Evolutionary conservation across 2,329 filamentous ascomycete genomes (phyloP), one percentile per base, ranked within the genome.

Genomic region (Paraphoma sp.): DNA sequence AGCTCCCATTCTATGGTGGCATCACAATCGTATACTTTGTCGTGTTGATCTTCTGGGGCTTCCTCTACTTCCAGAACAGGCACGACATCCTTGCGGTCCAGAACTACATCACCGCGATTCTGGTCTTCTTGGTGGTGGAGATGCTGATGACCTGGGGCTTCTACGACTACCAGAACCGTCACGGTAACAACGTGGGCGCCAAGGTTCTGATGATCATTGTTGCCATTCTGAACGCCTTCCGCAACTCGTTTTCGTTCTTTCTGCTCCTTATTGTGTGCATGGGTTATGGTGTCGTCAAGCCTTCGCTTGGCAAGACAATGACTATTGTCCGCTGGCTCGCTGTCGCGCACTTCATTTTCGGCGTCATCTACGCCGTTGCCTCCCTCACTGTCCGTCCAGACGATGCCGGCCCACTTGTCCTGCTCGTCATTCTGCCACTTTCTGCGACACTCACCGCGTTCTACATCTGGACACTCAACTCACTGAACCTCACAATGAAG

Each of bases 141-240:
- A 97, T 98, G 88, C 82, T 98, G 71, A 93, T 98, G 86, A 99
- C 95, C 1, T 99, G 95, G 95, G 93, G 92, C 43, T 99, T 96
- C 81, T 99, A 98, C 76, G 95, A 99, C 79, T 98, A 91, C 75
- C 87, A 96, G 73, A 99, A 99, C 76, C 86, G 90, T 40, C 87
- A 97, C 72, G 95, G 95, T 41, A 87, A 92, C 51, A 97, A 93
- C 71, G 76, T 89, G 2, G 88, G 91, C 44, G 88, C 92, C 54
- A 97, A 96, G 75, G 90, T 89, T 6, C 83, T 98, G 54, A 90
- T 99, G 79, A 87, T 97, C 16, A 80, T 97, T 23, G 94, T 97
- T n/a, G 93, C 93, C 38, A 84, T 98, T 23, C 84, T 99, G 44
- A 98, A 97, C 73, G 95, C 95, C 5, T 93, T 89, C 53, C 87